Evolutionary conservation across 1,139 yeast species (phyloP), one percentile per base, ranked within the genome.

Genomic region (Suhomyces guaymorum): DNA sequence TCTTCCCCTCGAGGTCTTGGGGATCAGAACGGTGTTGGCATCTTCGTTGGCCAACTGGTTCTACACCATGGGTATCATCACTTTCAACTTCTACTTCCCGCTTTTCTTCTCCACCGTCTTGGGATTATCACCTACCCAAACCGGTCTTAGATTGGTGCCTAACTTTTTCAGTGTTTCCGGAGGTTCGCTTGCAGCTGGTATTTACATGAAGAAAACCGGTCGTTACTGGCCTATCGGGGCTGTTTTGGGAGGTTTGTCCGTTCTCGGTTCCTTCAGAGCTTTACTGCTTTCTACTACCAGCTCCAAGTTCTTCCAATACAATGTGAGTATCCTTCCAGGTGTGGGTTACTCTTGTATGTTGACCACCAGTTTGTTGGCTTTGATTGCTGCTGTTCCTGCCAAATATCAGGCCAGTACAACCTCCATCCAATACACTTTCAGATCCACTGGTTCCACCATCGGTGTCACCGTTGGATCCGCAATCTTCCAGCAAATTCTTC

Each of bases 41-140:
- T 78, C 86, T 1, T 78, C 88, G 4, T 63, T 82, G 43, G 66
- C 87, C 27, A 82, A 82, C 54, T 79, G 86, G 76, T 82, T 82
- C 51, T 68, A 59, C 51, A 76, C 76, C 28, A 79, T 79, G 75
- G 66, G 75, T 1, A 63, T 70, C 8, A 79, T 76, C 49, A 62
- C 82, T 5, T 63, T 69, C 26, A 57, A 78, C 30, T 85, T 74
- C 56, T 82, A 79, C 52, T 65, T 79, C 3, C 95, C 95, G 2
- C 65, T 85, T 24, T 80, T 72, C 51, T 76, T 75, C 52, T 65
- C 81, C 5, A 64, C 86, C 0, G 85, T 82, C 0, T 61, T 70
- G 61, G 64, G 71, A 32, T 61, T 79, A 46, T 50, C 73, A 6
- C 74, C 89, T 2, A 73, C 82, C 11, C 70, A 74, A 38, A 76